Percentiles rank a stretch among this genome's conserved stretches.
phyloP scores from a whole-genome alignment of 2,329 filamentous ascomycete genomes.

The Pseudogymnoascus sp. region DNA sequence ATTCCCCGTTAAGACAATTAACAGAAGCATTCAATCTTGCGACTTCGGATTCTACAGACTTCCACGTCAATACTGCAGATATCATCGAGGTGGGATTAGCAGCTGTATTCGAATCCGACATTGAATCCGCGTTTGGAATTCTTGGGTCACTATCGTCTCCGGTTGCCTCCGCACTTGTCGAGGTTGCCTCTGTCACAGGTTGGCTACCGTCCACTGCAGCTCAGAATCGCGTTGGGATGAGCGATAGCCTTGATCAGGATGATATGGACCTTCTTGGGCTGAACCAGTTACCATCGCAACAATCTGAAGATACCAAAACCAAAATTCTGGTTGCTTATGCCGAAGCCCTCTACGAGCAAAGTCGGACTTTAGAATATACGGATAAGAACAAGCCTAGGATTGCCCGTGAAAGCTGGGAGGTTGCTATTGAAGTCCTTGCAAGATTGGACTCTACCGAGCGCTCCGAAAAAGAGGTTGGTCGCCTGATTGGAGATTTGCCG shows the following conservation, averaged over 20 bases:
- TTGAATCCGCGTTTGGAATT: slow-evolving; percentile 68
- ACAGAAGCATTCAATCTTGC: slow-evolving; percentile 61
- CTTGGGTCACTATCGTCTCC: slow-evolving; percentile 76
- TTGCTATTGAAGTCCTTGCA: slow-evolving; percentile 76
- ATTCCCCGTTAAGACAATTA: slow-evolving; percentile 44
- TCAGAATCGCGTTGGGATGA: slow-evolving; percentile 48
- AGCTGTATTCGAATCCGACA: slow-evolving; percentile 75
- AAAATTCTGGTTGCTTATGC: slow-evolving; percentile 74
- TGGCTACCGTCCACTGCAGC: slow-evolving; percentile 66
- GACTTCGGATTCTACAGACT: slow-evolving; percentile 61
- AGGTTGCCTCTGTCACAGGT: slow-evolving; percentile 74
- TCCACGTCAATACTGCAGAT: slow-evolving; percentile 70
- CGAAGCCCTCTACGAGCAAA: slow-evolving; percentile 52
- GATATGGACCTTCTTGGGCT: slow-evolving; percentile 78
- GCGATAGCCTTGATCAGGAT: slow-evolving; percentile 66
- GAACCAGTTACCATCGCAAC: slow-evolving; percentile 45
- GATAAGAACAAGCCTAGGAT: slow-evolving; percentile 20
- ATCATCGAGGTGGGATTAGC: slow-evolving; percentile 75
- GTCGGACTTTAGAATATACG: slow-evolving; percentile 32
- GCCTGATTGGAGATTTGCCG: slow-evolving; percentile 65
- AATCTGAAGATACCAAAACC: slow-evolving; percentile 66
- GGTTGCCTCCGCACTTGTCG: slow-evolving; percentile 69
- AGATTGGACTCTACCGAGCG: slow-evolving; percentile 68
- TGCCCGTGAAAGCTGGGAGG: slow-evolving; percentile 73
- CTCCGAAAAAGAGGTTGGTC: slow-evolving; percentile 67